phyloP scores from a whole-genome alignment of 2,329 filamentous ascomycete species.

The Amauroascus verrucosus region DNA sequence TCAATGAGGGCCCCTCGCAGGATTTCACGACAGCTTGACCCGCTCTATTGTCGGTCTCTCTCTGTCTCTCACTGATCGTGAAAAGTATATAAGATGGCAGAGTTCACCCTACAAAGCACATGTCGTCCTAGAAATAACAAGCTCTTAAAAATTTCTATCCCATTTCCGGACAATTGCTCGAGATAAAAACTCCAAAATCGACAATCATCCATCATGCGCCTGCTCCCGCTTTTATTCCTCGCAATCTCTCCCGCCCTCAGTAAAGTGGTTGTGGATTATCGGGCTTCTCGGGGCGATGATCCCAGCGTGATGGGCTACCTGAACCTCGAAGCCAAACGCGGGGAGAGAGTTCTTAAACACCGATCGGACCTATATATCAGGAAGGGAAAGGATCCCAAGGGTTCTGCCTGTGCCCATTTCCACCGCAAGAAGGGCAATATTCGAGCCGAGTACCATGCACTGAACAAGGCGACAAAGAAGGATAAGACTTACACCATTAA shows the following conservation, averaged over 20 bases:
- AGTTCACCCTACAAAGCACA: neutral
- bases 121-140: neutral
- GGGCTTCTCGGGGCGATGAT: slow-evolving; percentile 11
- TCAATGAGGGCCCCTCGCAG: neutral
- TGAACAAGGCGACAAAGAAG: slow-evolving; percentile 12
- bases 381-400: slow-evolving; percentile 12
- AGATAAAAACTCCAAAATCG: too few relatives aligned
- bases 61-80: too few relatives aligned
- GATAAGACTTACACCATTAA: slow-evolving; percentile 13
- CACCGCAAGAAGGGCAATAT: slow-evolving; percentile 13
- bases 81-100: neutral
- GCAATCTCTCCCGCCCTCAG: slow-evolving; percentile 3
- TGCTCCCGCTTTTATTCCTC: slow-evolving; percentile 7
- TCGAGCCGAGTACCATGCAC: slow-evolving; percentile 13
- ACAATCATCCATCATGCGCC: slow-evolving; percentile 6
- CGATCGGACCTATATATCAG: slow-evolving; percentile 12
- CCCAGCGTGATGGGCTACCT: slow-evolving; percentile 10
- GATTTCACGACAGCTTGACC: neutral
- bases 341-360: slow-evolving; percentile 8
- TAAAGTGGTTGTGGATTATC: slow-evolving; percentile 12
- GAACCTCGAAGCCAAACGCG: slow-evolving; percentile 13
- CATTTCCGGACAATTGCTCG: too few relatives aligned
- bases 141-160: too few relatives aligned
- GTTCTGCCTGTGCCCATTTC: slow-evolving; percentile 9
- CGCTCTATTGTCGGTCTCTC: too few relatives aligned